phyloP scores from a whole-genome alignment of 2,329 filamentous ascomycete species.

The Fusarium haematococcum region DNA sequence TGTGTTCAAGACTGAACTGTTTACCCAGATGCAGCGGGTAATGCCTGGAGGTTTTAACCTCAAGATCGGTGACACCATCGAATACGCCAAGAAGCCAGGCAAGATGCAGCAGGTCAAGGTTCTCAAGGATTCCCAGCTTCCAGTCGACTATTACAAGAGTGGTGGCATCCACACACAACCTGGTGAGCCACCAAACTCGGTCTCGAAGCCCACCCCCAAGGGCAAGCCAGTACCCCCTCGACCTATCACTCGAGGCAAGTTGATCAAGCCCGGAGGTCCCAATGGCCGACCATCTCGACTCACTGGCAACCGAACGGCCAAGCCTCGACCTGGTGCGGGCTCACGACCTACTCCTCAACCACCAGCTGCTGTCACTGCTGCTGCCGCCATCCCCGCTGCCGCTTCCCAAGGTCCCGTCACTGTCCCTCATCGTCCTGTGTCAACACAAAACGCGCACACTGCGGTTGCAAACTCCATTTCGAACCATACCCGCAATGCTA shows the following conservation, averaged over 20 bases:
- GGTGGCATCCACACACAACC: conserved; percentile 86
- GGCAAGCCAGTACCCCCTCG: conserved; percentile 87
- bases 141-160: conserved; percentile 92
- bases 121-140: conserved; percentile 83
- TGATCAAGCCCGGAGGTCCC: conserved; percentile 91
- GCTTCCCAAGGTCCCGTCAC: conserved; percentile 35
- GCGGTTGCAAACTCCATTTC: conserved; percentile 50
- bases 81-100: conserved; percentile 97
- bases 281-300: conserved; percentile 82
- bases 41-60: conserved; percentile 85
- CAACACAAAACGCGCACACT: conserved; percentile 15
- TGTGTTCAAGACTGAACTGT: conserved; percentile 96
- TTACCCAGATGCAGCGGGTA: conserved; percentile 86
- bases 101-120: conserved; percentile 92
- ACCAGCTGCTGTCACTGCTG: conserved; percentile 45
- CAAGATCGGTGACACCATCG: conserved; percentile 85
- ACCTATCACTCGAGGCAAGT: conserved; percentile 92
- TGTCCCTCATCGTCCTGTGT: conserved; percentile 16
- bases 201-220: conserved; percentile 86
- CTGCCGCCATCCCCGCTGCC: conserved; percentile 43
- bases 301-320: conserved; percentile 61
- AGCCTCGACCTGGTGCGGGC: conserved; percentile 56
- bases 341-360: conserved; percentile 50
- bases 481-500: conserved; percentile 65
- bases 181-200: conserved; percentile 85